Conservation (phyloP, 257 asterid species). For the Solanum arcanum region DNA sequence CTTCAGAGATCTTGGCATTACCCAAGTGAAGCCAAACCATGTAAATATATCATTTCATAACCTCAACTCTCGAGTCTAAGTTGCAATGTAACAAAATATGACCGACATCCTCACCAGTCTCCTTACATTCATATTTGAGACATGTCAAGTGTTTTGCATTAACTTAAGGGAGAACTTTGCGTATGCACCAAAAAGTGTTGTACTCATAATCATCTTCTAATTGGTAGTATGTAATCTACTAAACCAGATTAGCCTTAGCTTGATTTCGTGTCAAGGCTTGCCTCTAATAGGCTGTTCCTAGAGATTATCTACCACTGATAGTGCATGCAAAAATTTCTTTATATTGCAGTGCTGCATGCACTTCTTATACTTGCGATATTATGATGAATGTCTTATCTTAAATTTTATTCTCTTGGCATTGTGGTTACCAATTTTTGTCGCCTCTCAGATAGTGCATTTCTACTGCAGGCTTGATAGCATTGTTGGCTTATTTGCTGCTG, state of each 20-base stretch:
- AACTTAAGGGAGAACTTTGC: not conserved
- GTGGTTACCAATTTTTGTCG: not conserved
- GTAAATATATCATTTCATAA: not conserved
- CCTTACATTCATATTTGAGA: not conserved
- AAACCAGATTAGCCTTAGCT: not conserved
- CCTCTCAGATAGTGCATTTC: not conserved
- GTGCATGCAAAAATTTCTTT: not conserved
- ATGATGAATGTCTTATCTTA: not conserved
- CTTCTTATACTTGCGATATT: not conserved
- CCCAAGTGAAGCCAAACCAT: not conserved
- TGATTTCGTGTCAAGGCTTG: not conserved
- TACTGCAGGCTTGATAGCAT: slow-evolving; percentile 87
- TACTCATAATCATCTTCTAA: not conserved
- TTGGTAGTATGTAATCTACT: not conserved
- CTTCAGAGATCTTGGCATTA: not conserved
- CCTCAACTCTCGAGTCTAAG: not conserved
- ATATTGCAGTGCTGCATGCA: not conserved
- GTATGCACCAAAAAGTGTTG: not conserved
- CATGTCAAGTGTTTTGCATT: not conserved
- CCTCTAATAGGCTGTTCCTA: not conserved
- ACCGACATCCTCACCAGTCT: not conserved
- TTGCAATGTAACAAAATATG: not conserved
- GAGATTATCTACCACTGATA: not conserved
- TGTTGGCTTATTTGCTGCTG: slow-evolving; percentile 93
- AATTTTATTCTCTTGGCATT: not conserved